Conservation (phyloP, 371 early-diverging fungal genomes). For the Amoeboaphelidium protococcarum region DNA sequence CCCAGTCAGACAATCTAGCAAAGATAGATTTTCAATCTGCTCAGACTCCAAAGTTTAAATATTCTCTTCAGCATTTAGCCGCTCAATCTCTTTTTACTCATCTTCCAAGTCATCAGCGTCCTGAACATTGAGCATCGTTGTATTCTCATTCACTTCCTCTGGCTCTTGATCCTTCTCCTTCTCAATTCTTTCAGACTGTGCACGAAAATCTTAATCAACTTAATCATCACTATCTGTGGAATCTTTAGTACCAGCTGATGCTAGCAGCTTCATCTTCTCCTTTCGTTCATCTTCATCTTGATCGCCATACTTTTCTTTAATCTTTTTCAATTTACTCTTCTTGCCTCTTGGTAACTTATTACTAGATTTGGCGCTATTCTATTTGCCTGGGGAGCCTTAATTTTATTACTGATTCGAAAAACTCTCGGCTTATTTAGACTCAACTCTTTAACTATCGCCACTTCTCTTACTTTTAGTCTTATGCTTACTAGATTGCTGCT, state of each 20-base stretch:
- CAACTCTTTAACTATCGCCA: too few species aligned
- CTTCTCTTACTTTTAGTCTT: too few species aligned
- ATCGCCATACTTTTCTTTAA: constrained; percentile 70
- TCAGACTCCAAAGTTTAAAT: constrained; percentile 1
- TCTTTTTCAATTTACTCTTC: constrained; percentile 58
- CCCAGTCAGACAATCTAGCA: constrained; percentile 48
- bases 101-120: constrained; percentile 1
- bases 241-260: constrained; percentile 22
- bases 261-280: constrained; percentile 49
- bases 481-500: too few species aligned
- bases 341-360: constrained; percentile 33
- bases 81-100: neutral
- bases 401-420: too few species aligned
- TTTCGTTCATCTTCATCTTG: constrained; percentile 78
- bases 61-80: neutral
- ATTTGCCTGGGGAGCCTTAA: too few species aligned
- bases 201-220: too few species aligned
- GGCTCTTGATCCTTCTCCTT: neutral
- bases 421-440: too few species aligned
- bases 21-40: constrained; percentile 1
- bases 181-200: too few species aligned
- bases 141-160: neutral
- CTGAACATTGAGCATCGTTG: neutral
- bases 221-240: too few species aligned
- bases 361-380: neutral